phyloP scores from a whole-genome alignment of 2,329 filamentous ascomycete genomes.

The Sordariomycetes sp. region DNA sequence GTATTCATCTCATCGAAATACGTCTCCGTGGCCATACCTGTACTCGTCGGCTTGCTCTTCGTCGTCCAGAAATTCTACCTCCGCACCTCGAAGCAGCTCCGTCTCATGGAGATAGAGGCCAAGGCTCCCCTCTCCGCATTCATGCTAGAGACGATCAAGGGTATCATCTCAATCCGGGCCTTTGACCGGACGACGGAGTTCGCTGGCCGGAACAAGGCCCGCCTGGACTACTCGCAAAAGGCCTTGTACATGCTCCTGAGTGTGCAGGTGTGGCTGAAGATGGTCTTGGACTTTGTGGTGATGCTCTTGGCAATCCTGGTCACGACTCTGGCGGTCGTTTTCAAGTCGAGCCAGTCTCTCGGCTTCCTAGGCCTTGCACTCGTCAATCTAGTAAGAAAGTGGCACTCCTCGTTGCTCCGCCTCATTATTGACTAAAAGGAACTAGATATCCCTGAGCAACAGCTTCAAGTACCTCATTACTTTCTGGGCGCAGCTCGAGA shows the following conservation, averaged over 20 bases:
- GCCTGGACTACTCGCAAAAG: constrained; percentile 40
- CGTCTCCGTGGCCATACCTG: constrained; percentile 37
- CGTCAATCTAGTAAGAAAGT: constrained; percentile 23
- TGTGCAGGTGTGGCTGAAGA: constrained; percentile 46
- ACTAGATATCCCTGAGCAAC: constrained; percentile 14
- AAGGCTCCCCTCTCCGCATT: constrained; percentile 46
- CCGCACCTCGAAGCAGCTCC: constrained; percentile 47
- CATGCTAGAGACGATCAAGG: constrained; percentile 45
- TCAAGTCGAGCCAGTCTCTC: constrained; percentile 23
- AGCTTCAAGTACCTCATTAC: constrained; percentile 16
- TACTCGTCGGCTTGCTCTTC: constrained; percentile 33
- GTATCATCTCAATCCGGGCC: constrained; percentile 43
- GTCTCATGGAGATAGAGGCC: constrained; percentile 49
- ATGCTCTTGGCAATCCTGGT: constrained; percentile 34
- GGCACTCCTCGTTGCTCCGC: constrained; percentile 5
- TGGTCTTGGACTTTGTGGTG: constrained; percentile 38
- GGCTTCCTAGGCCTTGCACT: constrained; percentile 27
- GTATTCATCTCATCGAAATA: constrained; percentile 31
- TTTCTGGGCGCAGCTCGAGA: constrained; percentile 20
- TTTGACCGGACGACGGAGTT: constrained; percentile 34
- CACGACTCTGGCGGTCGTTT: constrained; percentile 30
- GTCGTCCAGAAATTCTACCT: constrained; percentile 47
- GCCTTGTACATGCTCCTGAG: constrained; percentile 47
- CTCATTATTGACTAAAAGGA: background rate
- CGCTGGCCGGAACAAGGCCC: constrained; percentile 25